A percentile compares a stretch with the other conserved stretches of the same genome.
phyloP scores from a whole-genome alignment of 306 rosid species.

The Cucurbita argyrosperma region DNA sequence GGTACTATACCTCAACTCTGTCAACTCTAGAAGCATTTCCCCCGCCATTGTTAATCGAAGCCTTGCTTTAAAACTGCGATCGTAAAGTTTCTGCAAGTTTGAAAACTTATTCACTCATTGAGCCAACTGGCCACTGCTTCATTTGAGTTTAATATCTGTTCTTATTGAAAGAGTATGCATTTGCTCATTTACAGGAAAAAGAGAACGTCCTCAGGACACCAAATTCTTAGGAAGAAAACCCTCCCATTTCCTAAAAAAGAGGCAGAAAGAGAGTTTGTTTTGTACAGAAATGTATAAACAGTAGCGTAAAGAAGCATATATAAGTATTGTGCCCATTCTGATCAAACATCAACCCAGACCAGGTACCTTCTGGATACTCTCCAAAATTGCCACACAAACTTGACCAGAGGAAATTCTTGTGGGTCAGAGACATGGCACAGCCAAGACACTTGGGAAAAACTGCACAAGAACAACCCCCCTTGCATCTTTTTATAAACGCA shows the following conservation, averaged over 20 bases:
- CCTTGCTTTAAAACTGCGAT: too few species aligned
- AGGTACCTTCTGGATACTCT: neutral
- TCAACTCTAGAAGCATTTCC: too few species aligned
- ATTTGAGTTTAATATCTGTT: too few species aligned
- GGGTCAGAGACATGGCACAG: neutral
- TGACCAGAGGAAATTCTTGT: neutral
- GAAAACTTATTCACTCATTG: too few species aligned
- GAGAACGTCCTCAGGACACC: neutral
- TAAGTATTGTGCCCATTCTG: neutral
- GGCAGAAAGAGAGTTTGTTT: neutral
- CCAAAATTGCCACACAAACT: neutral
- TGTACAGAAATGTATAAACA: constrained; percentile 1
- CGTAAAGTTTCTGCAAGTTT: too few species aligned
- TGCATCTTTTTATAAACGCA: neutral
- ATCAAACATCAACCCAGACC: constrained; percentile 1
- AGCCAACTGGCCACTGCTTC: too few species aligned
- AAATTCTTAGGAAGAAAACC: constrained; percentile 7
- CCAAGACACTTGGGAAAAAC: neutral
- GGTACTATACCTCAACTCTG: too few species aligned
- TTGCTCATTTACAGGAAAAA: neutral
- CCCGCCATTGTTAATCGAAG: too few species aligned
- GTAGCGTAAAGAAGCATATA: neutral
- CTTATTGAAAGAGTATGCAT: too few species aligned
- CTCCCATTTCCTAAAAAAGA: neutral
- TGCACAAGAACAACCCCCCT: neutral